Evolutionary conservation across 2,329 filamentous ascomycete species (phyloP), one percentile per base, ranked within the genome.

Genomic region (Cladobotryum protrusum): DNA sequence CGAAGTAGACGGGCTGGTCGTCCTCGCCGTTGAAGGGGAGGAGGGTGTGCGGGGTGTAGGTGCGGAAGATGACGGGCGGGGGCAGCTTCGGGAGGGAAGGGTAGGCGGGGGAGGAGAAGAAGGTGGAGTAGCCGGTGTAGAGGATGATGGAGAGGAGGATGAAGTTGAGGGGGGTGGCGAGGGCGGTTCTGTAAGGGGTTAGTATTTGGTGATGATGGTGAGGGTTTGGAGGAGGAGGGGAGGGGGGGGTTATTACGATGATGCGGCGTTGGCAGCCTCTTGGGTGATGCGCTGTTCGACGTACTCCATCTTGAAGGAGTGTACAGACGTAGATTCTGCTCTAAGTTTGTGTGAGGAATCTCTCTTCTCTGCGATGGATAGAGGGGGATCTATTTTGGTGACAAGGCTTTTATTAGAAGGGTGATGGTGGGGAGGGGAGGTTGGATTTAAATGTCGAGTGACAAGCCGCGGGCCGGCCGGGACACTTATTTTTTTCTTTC

Each of bases 21-120:
- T 87, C 78, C 48, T 76, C 72, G 65, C 93, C 93, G 71, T 92
- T 91, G 77, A 84, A 92, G 32, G 89, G 87, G 29, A 89, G 79
- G n/a, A 99, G 82, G 4, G 88, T 89, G 39, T 73, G 83, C 19
- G 88, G 88, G 13, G 85, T 92, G 73, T 89, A 86, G 49, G 77
- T 84, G 51, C 71, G 72, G 74, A 86, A 86, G 59, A 87, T 79
- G 58, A 74, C 71, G 47, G 83, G 75, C 0, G 82, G 74, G 5
- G 77, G 66, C 41, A 80, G 73, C 55, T 73, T 72, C 41, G 79
- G 74, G 24, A 83, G 67, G 7, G 64, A 55, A 4, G 73, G 59
- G 6, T 72, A 66, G n/a, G 74, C 61, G 12, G 72, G 61, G 2
- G 79, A 76, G 45, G 75, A 73, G 58, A 82, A 65, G 56, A 79